Evolutionary conservation across 2,329 filamentous ascomycete species (phyloP), one percentile per base, ranked within the genome.

Genomic region (Fusarium verticillioides): DNA sequence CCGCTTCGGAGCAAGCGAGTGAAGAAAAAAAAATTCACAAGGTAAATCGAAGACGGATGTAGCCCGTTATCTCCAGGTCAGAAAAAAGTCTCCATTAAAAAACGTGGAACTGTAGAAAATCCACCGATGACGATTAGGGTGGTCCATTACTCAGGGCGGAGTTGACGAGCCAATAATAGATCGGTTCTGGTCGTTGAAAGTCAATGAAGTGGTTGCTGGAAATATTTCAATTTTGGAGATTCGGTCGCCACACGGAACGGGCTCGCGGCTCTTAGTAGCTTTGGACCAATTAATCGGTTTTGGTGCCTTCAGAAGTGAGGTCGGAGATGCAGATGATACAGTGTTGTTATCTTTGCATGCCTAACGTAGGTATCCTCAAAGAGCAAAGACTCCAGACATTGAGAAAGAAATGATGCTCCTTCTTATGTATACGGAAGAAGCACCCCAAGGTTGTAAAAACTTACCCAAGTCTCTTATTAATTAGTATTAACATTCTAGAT

Each of bases 61-160:
- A 61, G 34, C 62, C 42, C 43, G 42, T 72, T 60, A 60, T 60
- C 54, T 52, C 63, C 59, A 66, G 26, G 16, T 9, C n/a, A 30
- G 44, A 50, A 44, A 62, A 39, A 66, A 47, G 39, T 40, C 58
- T 60, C 34, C 19, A 36, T 56, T 15, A 6, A 19, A 57, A 47
- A 66, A 64, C 57, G 54, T 57, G 60, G 42, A 28, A 42, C 69
- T 74, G 52, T 69, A 63, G 58, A 74, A 69, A 72, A 44, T n/a
- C 63, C 63, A 72, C 72, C 28, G 53, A 69, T 74, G 72, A 72
- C 68, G 69, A 47, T 32, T 26, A 34, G 46, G 66, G 68, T 60
- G 60, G 47, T 40, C 42, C 63, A 74, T 74, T 74, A 74, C 68
- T 74, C 68, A 44, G 39, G 60, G 50, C 59, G 40, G 52, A 40